Conservation (phyloP, 345 rosid species). For the Garcia nutans region DNA sequence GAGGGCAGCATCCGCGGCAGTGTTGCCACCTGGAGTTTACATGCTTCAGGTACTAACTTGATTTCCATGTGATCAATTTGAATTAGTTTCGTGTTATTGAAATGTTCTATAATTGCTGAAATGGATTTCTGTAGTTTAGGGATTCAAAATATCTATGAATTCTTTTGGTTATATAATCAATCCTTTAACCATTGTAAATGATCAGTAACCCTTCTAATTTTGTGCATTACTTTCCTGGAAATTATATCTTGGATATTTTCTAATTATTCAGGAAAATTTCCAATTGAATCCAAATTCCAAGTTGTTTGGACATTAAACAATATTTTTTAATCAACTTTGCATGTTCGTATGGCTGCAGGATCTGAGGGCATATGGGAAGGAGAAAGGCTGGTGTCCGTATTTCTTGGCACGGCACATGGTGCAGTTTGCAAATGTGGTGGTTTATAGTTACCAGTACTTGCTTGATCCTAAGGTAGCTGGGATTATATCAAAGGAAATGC, state of each 20-base stretch:
- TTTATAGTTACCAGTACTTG: slow-evolving; percentile 93
- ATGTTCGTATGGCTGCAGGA: slow-evolving; percentile 40
- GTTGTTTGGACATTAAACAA: background rate
- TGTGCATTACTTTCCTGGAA: background rate
- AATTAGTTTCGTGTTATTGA: too few species aligned
- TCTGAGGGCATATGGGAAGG: slow-evolving; percentile 79
- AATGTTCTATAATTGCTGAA: background rate
- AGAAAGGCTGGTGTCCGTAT: slow-evolving; percentile 92
- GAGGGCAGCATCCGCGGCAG: slow-evolving; percentile 67
- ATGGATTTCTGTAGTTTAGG: background rate
- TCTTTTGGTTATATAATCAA: background rate
- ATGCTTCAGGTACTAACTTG: slow-evolving; percentile 62
- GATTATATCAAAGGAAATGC: slow-evolving; percentile 95
- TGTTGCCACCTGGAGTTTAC: slow-evolving; percentile 94
- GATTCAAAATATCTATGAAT: background rate
- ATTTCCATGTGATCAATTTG: background rate
- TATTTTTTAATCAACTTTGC: background rate
- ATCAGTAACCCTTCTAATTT: background rate
- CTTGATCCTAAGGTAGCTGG: slow-evolving; percentile 99
- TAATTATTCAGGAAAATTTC: background rate
- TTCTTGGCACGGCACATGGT: slow-evolving; percentile 92
- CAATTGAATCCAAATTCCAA: background rate
- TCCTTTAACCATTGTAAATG: background rate
- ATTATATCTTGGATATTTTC: background rate
- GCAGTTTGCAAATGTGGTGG: slow-evolving; percentile 87